Evolutionary conservation across 2,329 filamentous ascomycete species (phyloP), one percentile per base, ranked within the genome.

Genomic region (Hypoxylon rubiginosum): DNA sequence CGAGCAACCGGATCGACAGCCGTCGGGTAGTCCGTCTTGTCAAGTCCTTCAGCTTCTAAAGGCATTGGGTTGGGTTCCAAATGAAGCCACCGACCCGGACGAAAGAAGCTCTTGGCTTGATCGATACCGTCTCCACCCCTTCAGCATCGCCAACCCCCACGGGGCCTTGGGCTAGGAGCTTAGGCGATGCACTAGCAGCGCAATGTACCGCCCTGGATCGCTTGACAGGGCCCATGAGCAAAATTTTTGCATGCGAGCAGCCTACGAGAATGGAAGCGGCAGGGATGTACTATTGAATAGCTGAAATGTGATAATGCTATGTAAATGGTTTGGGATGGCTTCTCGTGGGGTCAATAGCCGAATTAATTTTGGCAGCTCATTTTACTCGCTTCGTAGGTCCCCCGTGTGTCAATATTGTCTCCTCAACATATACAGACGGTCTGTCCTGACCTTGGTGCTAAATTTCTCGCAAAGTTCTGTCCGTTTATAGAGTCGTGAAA

Each of bases 91-190:
- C 51, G 34, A 17, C 51, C 50, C 28, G 43, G 52, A 15, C 26
- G 21, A 48, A 64, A 30, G 43, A 34, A 55, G 30, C 48, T 51
- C 48, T 45, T 62, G 50, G 55, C 53, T 50, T 55, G 32, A 30
- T 52, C 34, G 45, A 26, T 24, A 39, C 43, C 19, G 48, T 60
- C 63, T 66, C 66, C 66, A 66, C 63, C 62, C 43, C 56, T 54
- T 62, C 54, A 50, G 34, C 21, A 50, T 28, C 36, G 34, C 39
- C 24, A 59, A 61, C 60, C 62, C 59, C 63, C 63, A 66, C 60
- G 66, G 59, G 63, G 63, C 66, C 66, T 59, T 49, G 41, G 15
- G 24, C 51, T 50, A 64, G 24, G 13, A 64, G 53, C 54, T 49
- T 64, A 62, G 39, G 43, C 36, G 50, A 55, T 56, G 24, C 60